Percentiles rank a stretch among this genome's conserved stretches.
These are phyloP conservation scores for Cordyceps javanica DNA, from an alignment of 2,329 filamentous ascomycete genomes.

Conservation along the genomic window DNA sequence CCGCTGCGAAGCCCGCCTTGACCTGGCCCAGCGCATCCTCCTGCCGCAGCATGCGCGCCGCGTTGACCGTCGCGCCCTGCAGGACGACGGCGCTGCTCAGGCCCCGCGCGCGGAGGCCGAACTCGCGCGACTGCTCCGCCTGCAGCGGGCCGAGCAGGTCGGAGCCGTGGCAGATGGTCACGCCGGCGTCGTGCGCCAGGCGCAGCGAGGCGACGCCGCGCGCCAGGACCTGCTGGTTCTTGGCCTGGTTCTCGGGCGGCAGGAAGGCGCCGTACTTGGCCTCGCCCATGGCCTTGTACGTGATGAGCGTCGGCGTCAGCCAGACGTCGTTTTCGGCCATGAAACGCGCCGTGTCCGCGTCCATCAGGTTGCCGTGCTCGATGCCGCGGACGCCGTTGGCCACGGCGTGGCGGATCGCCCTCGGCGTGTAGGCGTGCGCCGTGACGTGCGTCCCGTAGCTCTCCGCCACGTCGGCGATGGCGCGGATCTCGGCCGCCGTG, in stretches of 20 bases:
- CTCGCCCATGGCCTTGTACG: conserved; percentile 43
- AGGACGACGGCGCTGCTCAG: conserved; percentile 22
- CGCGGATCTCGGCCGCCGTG: conserved; percentile 47
- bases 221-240: conserved; percentile 44
- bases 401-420: conserved; percentile 48
- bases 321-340: conserved; percentile 44
- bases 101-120: conserved; percentile 22
- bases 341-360: conserved; percentile 36
- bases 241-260: conserved; percentile 36
- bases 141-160: conserved; percentile 28
- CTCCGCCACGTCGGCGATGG: conserved; percentile 44
- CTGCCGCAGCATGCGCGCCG: conserved; percentile 42
- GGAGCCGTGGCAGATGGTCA: conserved; percentile 50
- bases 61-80: conserved; percentile 35
- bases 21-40: conserved; percentile 44
- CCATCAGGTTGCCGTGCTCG: conserved; percentile 39
- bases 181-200: conserved; percentile 44
- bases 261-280: conserved; percentile 38
- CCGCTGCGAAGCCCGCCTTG: conserved; percentile 43
- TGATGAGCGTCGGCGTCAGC: conserved; percentile 48
- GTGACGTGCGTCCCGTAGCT: conserved; percentile 48
- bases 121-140: conserved; percentile 27
- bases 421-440: conserved; percentile 51
- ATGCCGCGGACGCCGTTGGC: conserved; percentile 50
- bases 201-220: conserved; percentile 40